phyloP scores from a whole-genome alignment of 2,329 filamentous ascomycete species.

The Epichloe uncinata region DNA sequence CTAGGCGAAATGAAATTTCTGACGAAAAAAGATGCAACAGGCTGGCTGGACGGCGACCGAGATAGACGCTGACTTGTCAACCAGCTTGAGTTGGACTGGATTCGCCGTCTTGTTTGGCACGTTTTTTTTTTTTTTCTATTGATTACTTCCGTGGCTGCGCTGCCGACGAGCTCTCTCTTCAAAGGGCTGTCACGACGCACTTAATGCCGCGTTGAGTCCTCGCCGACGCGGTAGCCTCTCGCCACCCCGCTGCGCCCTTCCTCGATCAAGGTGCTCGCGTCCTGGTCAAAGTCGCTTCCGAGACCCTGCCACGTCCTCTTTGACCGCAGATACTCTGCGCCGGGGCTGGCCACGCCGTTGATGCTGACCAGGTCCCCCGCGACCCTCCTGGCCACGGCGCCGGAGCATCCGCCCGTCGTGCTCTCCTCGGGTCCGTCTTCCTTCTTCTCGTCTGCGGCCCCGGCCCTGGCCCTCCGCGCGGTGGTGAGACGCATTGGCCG shows the following conservation, averaged over 20 bases:
- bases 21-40: no score
- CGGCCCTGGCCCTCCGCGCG: conserved; percentile 13
- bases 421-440: conserved; percentile 4
- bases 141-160: no score
- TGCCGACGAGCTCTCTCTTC: no score
- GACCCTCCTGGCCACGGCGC: conserved; percentile 43
- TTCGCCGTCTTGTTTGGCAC: no score
- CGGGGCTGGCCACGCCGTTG: conserved; percentile 79
- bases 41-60: no score
- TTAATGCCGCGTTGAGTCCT: conserved; percentile 27
- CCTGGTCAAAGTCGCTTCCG: conserved; percentile 65
- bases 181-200: no score
- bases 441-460: conserved; percentile 6
- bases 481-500: conserved; percentile 53
- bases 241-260: conserved; percentile 82
- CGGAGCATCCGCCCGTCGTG: neutral
- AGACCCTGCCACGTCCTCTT: conserved; percentile 84
- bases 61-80: no score
- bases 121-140: no score
- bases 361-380: conserved; percentile 59
- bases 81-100: no score
- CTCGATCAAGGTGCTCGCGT: conserved; percentile 57
- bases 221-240: conserved; percentile 71
- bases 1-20: no score
- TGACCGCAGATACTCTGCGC: conserved; percentile 72